Conservation (phyloP, 2,329 filamentous ascomycete genomes). For the Chaetomium olivaceum region DNA sequence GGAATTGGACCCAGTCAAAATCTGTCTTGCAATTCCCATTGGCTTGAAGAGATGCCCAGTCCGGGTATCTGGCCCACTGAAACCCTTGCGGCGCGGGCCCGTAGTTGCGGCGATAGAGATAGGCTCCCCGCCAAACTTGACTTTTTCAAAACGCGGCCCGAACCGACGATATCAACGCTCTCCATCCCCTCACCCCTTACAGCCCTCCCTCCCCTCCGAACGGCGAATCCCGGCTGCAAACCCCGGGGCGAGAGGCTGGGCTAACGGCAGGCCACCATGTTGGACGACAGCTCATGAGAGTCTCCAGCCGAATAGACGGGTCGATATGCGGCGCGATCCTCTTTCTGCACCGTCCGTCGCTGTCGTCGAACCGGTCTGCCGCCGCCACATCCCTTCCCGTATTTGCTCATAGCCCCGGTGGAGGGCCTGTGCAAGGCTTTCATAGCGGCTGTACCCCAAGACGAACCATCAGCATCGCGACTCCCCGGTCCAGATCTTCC, state of each 20-base stretch:
- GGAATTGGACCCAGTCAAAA: conserved; percentile 22
- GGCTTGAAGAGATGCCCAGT: neutral
- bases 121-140: conserved; percentile 23
- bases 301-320: conserved; percentile 59
- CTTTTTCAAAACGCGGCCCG: conserved; percentile 22
- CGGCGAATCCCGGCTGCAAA: neutral
- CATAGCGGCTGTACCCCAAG: conserved; percentile 12
- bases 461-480: conserved; percentile 11
- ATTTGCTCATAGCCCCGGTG: conserved; percentile 21
- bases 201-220: neutral
- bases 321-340: conserved; percentile 60
- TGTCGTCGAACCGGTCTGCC: conserved; percentile 37
- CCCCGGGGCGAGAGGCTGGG: conserved; percentile 33
- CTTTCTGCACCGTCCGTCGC: conserved; percentile 49
- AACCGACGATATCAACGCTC: conserved; percentile 14
- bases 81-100: neutral
- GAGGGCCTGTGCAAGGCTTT: conserved; percentile 21
- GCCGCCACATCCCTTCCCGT: conserved; percentile 11
- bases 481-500: neutral
- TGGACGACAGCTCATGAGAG: conserved; percentile 61
- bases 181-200: neutral
- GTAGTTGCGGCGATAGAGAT: conserved; percentile 21
- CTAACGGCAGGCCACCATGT: conserved; percentile 46
- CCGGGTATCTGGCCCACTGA: neutral
- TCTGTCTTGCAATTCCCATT: conserved; percentile 14